These are phyloP conservation scores for Chamaenerion angustifolium DNA, from an alignment of 345 rosid species.

Conservation along the genomic window DNA sequence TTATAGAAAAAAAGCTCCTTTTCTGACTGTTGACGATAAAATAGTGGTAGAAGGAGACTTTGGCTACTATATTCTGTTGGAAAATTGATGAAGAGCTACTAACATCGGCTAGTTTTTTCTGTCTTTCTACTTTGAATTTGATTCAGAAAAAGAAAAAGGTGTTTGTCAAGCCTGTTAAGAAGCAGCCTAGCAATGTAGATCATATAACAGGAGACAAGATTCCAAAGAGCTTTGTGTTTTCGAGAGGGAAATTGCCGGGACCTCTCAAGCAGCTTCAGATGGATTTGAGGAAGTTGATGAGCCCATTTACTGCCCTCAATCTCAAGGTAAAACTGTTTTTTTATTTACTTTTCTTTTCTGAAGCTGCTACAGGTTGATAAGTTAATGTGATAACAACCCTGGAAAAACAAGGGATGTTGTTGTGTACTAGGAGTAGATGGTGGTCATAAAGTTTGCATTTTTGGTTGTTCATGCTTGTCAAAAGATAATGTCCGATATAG, in stretches of 20 bases:
- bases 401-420: background rate
- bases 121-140: background rate
- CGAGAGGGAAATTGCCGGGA: constrained; percentile 78
- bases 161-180: constrained; percentile 49
- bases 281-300: constrained; percentile 91
- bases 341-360: background rate
- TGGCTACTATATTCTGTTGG: background rate
- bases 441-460: too few species aligned
- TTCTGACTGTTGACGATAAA: too few species aligned
- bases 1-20: background rate
- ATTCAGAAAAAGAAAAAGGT: constrained; percentile 42
- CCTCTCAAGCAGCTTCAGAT: constrained; percentile 66
- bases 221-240: constrained; percentile 80
- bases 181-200: constrained; percentile 43
- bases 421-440: too few species aligned
- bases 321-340: constrained; percentile 37
- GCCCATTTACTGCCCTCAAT: constrained; percentile 85
- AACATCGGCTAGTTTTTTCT: background rate
- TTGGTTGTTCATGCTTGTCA: too few species aligned
- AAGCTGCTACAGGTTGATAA: background rate
- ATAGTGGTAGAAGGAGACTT: background rate
- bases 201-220: constrained; percentile 78
- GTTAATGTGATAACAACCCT: background rate
- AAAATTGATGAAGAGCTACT: background rate
- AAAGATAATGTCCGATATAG: too few species aligned